Evolutionary conservation across 345 rosid genomes (phyloP), one percentile per base, ranked within the genome.

Genomic region (Populus euphratica): DNA sequence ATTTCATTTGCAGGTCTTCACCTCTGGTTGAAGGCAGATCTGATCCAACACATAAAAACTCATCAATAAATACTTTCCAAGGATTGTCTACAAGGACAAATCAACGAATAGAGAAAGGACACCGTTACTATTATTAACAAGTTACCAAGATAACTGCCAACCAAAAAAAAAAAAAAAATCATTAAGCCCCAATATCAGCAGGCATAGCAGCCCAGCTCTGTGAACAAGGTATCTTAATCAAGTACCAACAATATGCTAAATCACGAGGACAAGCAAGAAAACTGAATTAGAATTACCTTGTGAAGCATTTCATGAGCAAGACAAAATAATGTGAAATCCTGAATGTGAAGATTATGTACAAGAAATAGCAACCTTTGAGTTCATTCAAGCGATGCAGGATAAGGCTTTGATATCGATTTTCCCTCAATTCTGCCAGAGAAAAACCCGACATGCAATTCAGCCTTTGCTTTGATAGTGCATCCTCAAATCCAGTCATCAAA

Each of bases 1-100:
- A 92, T 87, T 91, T 96, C 50, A 89, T 82, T 90, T 93, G 98
- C 85, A 96, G 83, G 69, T 96, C 98, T 73, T 93, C 96, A 66
- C 99, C 97, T 89, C 93, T 87, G 77, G 81, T 90, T 73, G 97
- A 89, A 80, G 99, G 98, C 86, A 96, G 81, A 65, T 89, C 99
- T 96, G 91, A 81, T 44, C 81, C 49, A 80, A 77, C 79, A 86
- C 49, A 81, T 69, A 79, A 73, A 74, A 41, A 66, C 50, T 35
- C 74, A 70, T 65, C 52, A 81, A 78, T 59, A 70, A 43, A 70
- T 33, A 47, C 61, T 69, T 75, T 49, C 73, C 56, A 25, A 47
- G 52, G 7, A 52, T 63, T 25, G 29, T 16, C 39, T 20, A 47
- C 12, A 43, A 77, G 13, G 44, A n/a, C 18, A 38, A 59, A 16